Percentiles rank a stretch among this genome's conserved stretches.
phyloP scores from a whole-genome alignment of 2,329 filamentous ascomycete species.

The Tolypocladium paradoxum region DNA sequence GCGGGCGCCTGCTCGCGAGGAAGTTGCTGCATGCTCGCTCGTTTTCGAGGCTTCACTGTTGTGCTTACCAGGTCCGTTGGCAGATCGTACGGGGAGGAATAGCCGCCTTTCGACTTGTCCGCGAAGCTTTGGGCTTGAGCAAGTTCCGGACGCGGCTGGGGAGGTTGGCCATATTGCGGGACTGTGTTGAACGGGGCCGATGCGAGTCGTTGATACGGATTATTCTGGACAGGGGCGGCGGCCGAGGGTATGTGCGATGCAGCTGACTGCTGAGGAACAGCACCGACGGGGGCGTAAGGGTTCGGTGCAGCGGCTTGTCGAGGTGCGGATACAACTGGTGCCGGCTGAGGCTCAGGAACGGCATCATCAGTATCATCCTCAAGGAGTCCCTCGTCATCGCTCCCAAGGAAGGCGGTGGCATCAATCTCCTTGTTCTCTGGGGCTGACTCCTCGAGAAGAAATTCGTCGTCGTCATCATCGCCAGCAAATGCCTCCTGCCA shows the following conservation, averaged over 20 bases:
- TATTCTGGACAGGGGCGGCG: slow-evolving; percentile 5
- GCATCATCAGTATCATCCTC: slow-evolving; percentile 50
- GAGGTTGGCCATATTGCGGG: slow-evolving; percentile 26
- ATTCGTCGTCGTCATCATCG: slow-evolving; percentile 60
- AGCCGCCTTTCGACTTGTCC: slow-evolving; percentile 83
- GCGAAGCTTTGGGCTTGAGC: slow-evolving; percentile 71
- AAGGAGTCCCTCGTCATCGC: slow-evolving; percentile 78
- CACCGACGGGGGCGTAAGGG: slow-evolving; percentile 15
- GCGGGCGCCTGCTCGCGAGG: slow-evolving; percentile 32
- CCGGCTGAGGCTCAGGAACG: slow-evolving; percentile 10
- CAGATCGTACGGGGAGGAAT: slow-evolving; percentile 88
- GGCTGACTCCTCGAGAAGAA: slow-evolving; percentile 47
- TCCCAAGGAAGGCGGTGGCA: slow-evolving; percentile 58
- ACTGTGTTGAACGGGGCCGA: slow-evolving; percentile 12
- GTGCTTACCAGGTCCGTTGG: slow-evolving; percentile 63
- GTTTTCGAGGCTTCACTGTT: slow-evolving; percentile 55
- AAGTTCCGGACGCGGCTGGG: slow-evolving; percentile 31
- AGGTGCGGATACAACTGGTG: slow-evolving; percentile 3
- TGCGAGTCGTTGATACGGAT: slow-evolving; percentile 13
- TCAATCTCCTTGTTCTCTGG: slow-evolving; percentile 39
- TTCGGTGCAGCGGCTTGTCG: slow-evolving; percentile 7
- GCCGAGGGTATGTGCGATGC: slow-evolving; percentile 12
- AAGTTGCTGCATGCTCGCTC: slow-evolving; percentile 46
- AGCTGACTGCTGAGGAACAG: slow-evolving; percentile 8
- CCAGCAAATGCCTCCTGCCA: slow-evolving; percentile 75